These are phyloP conservation scores for Candida railenensis DNA, from an alignment of 805 yeast species.

Conservation along the genomic window DNA sequence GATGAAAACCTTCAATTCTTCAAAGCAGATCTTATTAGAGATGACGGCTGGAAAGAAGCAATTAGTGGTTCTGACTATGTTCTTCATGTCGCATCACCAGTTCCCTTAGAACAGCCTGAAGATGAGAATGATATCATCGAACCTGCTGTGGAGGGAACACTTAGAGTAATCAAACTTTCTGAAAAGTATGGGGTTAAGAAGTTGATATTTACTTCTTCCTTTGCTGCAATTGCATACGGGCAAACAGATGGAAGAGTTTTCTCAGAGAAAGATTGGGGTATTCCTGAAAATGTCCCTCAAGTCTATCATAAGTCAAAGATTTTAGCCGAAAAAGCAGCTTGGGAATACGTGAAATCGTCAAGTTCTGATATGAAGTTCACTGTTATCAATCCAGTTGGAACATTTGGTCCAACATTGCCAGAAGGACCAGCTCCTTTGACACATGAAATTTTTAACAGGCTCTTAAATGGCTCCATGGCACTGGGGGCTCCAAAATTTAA, in stretches of 20 bases:
- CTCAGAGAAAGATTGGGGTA: conserved; percentile 3
- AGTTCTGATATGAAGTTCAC: too few species aligned
- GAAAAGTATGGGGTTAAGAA: background rate
- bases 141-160: conserved; percentile 7
- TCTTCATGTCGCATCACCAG: conserved; percentile 8
- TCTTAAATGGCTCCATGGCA: background rate
- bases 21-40: conserved; percentile 1
- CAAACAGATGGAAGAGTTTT: too few species aligned
- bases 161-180: conserved; percentile 1
- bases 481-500: background rate
- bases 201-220: background rate
- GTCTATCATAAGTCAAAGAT: too few species aligned
- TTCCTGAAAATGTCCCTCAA: too few species aligned
- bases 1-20: background rate
- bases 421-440: background rate
- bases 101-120: conserved; percentile 1
- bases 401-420: too few species aligned
- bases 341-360: too few species aligned
- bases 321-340: too few species aligned
- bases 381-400: too few species aligned
- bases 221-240: background rate
- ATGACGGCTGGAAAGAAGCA: conserved; percentile 10
- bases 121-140: conserved; percentile 2
- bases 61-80: conserved; percentile 5
- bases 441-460: background rate